Conservation (phyloP, 805 yeast genomes). For the Millerozyma miso region DNA sequence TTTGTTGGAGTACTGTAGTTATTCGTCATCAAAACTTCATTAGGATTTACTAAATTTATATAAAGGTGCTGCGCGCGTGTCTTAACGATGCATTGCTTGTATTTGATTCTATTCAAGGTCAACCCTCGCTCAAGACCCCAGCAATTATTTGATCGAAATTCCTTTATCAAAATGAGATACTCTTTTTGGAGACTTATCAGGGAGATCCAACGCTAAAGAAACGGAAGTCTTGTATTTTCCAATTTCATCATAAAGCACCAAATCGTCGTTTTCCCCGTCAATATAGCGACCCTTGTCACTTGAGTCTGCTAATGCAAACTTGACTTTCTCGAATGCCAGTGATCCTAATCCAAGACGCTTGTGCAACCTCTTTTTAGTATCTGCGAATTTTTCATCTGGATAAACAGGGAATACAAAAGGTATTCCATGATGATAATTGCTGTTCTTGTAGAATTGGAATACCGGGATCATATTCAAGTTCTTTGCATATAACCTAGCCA, state of each 20-base stretch:
- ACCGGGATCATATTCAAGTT: slow-evolving; percentile 54
- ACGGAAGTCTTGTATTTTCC: slow-evolving; percentile 36
- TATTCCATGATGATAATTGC: slow-evolving; percentile 67
- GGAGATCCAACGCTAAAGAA: slow-evolving; percentile 78
- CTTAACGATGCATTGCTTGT: too few species aligned
- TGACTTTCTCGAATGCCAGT: slow-evolving; percentile 74
- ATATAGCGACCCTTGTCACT: slow-evolving; percentile 41
- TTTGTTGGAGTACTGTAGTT: too few species aligned
- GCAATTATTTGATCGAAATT: slow-evolving; percentile 31
- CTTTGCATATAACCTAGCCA: slow-evolving; percentile 21
- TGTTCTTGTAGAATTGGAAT: slow-evolving; percentile 71
- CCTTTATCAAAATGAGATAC: slow-evolving; percentile 37
- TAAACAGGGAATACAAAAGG: slow-evolving; percentile 76
- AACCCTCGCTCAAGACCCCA: too few species aligned
- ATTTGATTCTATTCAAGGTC: too few species aligned
- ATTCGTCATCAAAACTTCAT: too few species aligned
- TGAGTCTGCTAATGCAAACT: slow-evolving; percentile 52
- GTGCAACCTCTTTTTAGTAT: slow-evolving; percentile 65
- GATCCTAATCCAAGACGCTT: slow-evolving; percentile 70
- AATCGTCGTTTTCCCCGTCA: slow-evolving; percentile 47
- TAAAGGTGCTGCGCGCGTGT: too few species aligned
- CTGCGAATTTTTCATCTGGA: slow-evolving; percentile 60
- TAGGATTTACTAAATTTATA: too few species aligned
- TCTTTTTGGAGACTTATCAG: slow-evolving; percentile 63
- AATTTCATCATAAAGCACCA: slow-evolving; percentile 53